These are phyloP conservation scores for Patellifolia procumbens DNA, from an alignment of 179 eudicot genomes.

Conservation along the genomic window DNA sequence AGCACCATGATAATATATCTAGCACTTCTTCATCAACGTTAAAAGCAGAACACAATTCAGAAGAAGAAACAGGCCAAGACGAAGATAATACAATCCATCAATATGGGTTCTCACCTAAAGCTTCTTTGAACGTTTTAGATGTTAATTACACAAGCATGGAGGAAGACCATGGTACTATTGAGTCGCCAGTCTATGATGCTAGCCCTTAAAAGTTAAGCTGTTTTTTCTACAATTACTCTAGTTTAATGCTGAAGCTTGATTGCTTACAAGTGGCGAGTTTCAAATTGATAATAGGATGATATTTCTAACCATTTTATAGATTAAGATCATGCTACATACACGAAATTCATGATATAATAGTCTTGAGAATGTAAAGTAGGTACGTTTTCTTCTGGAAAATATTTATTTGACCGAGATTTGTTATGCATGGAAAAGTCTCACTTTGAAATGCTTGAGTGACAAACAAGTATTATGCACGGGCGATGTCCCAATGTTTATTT, in stretches of 20 bases:
- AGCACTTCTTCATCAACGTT: constrained; percentile 46
- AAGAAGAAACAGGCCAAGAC: constrained; percentile 22
- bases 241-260: background rate
- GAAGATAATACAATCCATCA: constrained; percentile 27
- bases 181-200: constrained; percentile 71
- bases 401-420: too few relatives aligned
- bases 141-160: constrained; percentile 10
- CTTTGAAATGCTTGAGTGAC: too few relatives aligned
- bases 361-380: background rate
- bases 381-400: background rate
- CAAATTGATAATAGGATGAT: background rate
- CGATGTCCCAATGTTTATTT: too few relatives aligned
- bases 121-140: constrained; percentile 32
- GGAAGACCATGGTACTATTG: constrained; percentile 37
- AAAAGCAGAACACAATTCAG: constrained; percentile 30
- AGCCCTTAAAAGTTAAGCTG: constrained; percentile 51
- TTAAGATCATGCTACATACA: constrained; percentile 1
- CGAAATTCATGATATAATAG: background rate
- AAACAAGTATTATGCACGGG: too few relatives aligned
- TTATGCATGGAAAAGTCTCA: too few relatives aligned
- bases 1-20: constrained; percentile 32
- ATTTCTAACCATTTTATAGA: background rate
- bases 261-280: background rate
- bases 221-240: constrained; percentile 23
- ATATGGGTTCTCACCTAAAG: constrained; percentile 25